Percentiles rank a stretch among this genome's conserved stretches.
Evolutionary conservation across 2,329 filamentous ascomycete genomes (phyloP).

Genomic region (Dactylellina cionopaga): DNA sequence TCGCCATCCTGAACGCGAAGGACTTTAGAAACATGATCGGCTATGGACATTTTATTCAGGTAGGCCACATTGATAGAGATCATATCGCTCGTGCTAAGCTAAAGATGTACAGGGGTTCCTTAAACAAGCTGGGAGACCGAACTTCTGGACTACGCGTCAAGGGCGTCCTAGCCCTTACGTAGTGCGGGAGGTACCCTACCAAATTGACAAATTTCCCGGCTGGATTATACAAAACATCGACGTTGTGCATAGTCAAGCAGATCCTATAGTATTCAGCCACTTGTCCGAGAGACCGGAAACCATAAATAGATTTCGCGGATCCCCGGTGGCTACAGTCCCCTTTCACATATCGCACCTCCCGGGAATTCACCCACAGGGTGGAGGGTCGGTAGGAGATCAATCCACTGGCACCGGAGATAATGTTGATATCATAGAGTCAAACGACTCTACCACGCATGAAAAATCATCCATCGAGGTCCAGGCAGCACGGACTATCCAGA

Average conservation of each 20-base stretch:
- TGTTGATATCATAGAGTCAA: background rate
- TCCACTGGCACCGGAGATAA: background rate
- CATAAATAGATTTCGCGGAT: background rate
- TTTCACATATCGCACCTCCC: background rate
- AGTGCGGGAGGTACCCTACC: background rate
- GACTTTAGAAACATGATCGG: background rate
- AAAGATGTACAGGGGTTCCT: background rate
- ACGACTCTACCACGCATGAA: background rate
- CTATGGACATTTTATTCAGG: background rate
- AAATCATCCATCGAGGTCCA: background rate
- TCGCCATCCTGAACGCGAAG: conserved; percentile 10
- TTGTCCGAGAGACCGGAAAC: background rate
- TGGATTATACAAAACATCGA: conserved; percentile 8
- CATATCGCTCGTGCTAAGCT: background rate
- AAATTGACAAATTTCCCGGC: background rate
- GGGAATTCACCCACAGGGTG: background rate
- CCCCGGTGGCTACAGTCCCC: background rate
- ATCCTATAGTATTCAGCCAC: conserved; percentile 9
- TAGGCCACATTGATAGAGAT: background rate
- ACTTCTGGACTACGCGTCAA: background rate
- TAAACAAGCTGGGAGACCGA: background rate
- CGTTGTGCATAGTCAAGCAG: background rate
- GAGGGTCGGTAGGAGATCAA: background rate
- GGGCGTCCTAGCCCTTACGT: background rate
- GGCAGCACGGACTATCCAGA: background rate